These are phyloP conservation scores for Anisodus acutangulus DNA, from an alignment of 257 asterid species.

Conservation along the genomic window DNA sequence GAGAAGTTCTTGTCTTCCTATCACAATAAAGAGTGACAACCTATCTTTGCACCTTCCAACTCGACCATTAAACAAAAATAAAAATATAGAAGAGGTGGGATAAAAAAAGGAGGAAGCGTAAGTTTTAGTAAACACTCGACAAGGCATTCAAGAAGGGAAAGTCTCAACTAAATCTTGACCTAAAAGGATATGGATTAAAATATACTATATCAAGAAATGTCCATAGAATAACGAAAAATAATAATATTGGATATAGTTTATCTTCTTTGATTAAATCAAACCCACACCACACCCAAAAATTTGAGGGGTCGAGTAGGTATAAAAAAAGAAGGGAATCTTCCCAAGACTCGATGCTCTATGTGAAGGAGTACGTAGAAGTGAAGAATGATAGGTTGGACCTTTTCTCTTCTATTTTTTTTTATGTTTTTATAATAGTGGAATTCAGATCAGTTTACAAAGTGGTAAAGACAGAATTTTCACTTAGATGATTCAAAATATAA, in stretches of 20 bases:
- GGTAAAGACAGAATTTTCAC: too few species aligned
- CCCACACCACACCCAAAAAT: neutral
- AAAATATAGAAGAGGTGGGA: neutral
- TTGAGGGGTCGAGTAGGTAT: neutral
- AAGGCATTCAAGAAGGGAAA: neutral
- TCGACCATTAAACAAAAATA: neutral
- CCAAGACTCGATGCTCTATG: neutral
- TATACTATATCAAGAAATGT: neutral
- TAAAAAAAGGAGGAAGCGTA: neutral
- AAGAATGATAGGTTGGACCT: neutral
- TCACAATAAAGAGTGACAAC: neutral
- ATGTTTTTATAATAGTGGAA: too few species aligned
- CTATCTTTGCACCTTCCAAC: conserved; percentile 6
- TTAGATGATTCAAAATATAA: too few species aligned
- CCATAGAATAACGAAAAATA: neutral
- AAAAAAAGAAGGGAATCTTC: neutral
- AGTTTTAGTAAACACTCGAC: conserved; percentile 8
- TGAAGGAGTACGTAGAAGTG: neutral
- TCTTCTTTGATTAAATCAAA: conserved; percentile 12
- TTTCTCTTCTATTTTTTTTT: neutral
- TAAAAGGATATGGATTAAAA: neutral
- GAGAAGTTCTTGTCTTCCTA: conserved; percentile 12
- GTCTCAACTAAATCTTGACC: conserved; percentile 11
- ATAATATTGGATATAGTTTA: neutral
- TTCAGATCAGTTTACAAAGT: neutral